phyloP scores from a whole-genome alignment of 306 rosid species.

The Prunus armeniaca region DNA sequence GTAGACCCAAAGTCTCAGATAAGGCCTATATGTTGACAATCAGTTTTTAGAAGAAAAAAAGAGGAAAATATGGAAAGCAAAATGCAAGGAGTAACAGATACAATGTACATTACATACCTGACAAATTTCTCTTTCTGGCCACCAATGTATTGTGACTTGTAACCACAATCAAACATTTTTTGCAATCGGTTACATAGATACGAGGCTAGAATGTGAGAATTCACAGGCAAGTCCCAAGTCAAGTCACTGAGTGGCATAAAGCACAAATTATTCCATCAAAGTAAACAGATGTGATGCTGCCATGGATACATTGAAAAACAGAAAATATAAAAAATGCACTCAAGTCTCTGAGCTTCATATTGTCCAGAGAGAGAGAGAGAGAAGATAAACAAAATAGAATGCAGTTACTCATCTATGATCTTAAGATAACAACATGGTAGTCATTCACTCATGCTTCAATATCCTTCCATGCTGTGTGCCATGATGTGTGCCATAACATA shows the following conservation, averaged over 20 bases:
- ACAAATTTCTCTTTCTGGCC: constrained; percentile 47
- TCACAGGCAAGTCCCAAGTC: constrained; percentile 18
- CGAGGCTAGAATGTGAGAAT: constrained; percentile 16
- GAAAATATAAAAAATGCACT: not conserved
- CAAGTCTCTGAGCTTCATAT: not conserved
- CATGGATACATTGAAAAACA: not conserved
- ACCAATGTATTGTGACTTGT: constrained; percentile 42
- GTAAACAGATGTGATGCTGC: not conserved
- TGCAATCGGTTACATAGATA: constrained; percentile 26
- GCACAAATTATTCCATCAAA: constrained; percentile 15
- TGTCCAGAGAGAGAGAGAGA: no score
- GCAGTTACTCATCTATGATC: no score
- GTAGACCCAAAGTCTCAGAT: not conserved
- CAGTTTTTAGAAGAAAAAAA: no score
- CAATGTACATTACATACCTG: constrained; percentile 31
- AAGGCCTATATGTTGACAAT: not conserved
- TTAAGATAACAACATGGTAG: no score
- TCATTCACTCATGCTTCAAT: no score
- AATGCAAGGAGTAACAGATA: not conserved
- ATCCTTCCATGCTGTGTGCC: no score
- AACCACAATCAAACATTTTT: constrained; percentile 46
- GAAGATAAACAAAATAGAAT: no score
- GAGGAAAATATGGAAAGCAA: not conserved
- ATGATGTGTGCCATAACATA: no score
- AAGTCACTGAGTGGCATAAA: constrained; percentile 9